phyloP scores from a whole-genome alignment of 2,329 filamentous ascomycete genomes.

The Blastomyces percursus region DNA sequence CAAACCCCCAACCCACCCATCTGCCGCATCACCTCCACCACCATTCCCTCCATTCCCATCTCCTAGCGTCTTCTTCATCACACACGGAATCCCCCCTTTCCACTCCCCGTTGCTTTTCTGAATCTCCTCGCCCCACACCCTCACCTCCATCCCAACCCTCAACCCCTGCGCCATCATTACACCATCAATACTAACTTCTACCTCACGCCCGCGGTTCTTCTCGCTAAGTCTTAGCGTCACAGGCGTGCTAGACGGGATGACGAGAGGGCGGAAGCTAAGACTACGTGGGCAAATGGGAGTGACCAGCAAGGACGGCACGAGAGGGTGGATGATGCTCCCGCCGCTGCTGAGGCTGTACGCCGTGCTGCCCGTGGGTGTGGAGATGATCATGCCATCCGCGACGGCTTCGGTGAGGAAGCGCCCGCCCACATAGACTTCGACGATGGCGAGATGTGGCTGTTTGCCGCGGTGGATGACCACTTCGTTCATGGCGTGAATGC shows the following conservation, averaged over 20 bases:
- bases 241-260: constrained; percentile 54
- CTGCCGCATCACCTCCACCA: constrained; percentile 48
- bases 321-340: constrained; percentile 85
- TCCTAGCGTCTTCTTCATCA: constrained; percentile 54
- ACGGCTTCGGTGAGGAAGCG: constrained; percentile 88
- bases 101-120: constrained; percentile 39
- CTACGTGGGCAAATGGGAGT: constrained; percentile 92
- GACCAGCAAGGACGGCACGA: constrained; percentile 77
- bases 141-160: constrained; percentile 67
- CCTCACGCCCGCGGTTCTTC: constrained; percentile 63
- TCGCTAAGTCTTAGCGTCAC: constrained; percentile 69
- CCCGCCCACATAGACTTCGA: constrained; percentile 82
- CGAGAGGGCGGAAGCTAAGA: constrained; percentile 81
- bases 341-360: constrained; percentile 91
- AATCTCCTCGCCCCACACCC: constrained; percentile 78
- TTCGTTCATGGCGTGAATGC: constrained; percentile 77
- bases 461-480: constrained; percentile 85
- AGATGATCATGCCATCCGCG: constrained; percentile 88
- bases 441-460: constrained; percentile 79
- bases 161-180: constrained; percentile 55
- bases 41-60: not conserved
- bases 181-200: constrained; percentile 72
- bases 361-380: constrained; percentile 87
- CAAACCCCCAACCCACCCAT: constrained; percentile 92
- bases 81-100: constrained; percentile 80